A percentile compares a stretch with the other conserved stretches of the same genome.
Conservation (phyloP, 2,329 filamentous ascomycete species). For the Pseudopyrenochaeta lycopersici region DNA sequence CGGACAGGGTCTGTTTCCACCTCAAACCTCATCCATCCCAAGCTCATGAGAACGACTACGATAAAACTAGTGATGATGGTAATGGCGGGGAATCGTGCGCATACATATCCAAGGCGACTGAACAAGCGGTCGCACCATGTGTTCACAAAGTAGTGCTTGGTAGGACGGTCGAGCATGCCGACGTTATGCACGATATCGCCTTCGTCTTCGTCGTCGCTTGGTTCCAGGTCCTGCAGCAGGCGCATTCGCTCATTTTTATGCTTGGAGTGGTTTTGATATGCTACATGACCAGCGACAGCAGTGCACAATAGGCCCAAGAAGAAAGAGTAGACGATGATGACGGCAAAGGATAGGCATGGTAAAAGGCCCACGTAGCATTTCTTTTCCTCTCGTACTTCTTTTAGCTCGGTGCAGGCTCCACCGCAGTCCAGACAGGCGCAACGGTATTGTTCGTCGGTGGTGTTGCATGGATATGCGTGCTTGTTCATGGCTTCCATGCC, state of each 20-base stretch:
- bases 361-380: conserved; percentile 85
- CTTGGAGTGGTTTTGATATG: conserved; percentile 76
- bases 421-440: conserved; percentile 96
- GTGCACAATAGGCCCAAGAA: conserved; percentile 74
- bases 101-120: conserved; percentile 78
- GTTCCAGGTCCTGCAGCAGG: conserved; percentile 82
- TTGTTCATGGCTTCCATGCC: conserved; percentile 78
- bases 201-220: conserved; percentile 94
- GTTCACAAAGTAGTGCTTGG: conserved; percentile 83
- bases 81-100: conserved; percentile 82
- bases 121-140: conserved; percentile 83
- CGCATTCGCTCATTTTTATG: conserved; percentile 84
- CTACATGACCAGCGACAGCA: conserved; percentile 76
- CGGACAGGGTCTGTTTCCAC: conserved; percentile 90
- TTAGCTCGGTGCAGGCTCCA: conserved; percentile 82
- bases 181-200: conserved; percentile 81
- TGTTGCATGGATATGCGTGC: conserved; percentile 86
- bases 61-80: conserved; percentile 82
- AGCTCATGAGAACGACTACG: conserved; percentile 78
- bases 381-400: conserved; percentile 73
- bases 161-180: conserved; percentile 80
- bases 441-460: conserved; percentile 82
- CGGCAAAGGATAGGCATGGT: conserved; percentile 93
- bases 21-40: conserved; percentile 89
- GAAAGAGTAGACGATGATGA: conserved; percentile 84